phyloP scores from a whole-genome alignment of 2,329 filamentous ascomycete genomes.

The Macrophomina tecta region DNA sequence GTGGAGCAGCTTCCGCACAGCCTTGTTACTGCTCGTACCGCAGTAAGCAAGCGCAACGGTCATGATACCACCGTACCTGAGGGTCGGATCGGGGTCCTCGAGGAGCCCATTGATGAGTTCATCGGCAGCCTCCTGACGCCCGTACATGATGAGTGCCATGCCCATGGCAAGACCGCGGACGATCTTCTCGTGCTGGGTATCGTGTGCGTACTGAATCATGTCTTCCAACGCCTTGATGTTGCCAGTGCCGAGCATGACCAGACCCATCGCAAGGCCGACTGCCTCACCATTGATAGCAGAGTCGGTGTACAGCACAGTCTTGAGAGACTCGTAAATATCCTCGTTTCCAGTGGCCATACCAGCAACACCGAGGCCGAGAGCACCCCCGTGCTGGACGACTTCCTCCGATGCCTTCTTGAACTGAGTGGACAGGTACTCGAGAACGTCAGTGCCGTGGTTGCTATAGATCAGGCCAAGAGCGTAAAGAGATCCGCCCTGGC shows the following conservation, averaged over 20 bases:
- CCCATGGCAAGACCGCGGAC: conserved; percentile 93
- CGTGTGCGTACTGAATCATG: conserved; percentile 97
- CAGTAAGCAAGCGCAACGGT: conserved; percentile 98
- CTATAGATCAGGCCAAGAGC: conserved; percentile 96
- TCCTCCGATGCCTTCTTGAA: conserved; percentile 82
- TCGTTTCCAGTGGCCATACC: conserved; percentile 96
- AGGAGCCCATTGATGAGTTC: conserved; percentile 92
- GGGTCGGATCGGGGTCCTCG: conserved; percentile 88
- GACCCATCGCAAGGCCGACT: conserved; percentile 92
- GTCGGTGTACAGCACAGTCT: conserved; percentile 86
- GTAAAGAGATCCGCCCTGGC: conserved; percentile 93
- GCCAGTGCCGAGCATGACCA: conserved; percentile 98
- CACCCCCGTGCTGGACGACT: conserved; percentile 95
- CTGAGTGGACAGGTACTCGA: conserved; percentile 77
- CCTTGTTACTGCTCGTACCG: conserved; percentile 97
- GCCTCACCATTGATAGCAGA: conserved; percentile 97
- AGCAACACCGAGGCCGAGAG: conserved; percentile 91
- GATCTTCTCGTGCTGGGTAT: conserved; percentile 99
- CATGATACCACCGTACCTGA: conserved; percentile 97
- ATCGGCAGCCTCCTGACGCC: conserved; percentile 91
- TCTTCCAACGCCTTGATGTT: conserved; percentile 92
- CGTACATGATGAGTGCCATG: conserved; percentile 99
- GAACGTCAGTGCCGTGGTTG: conserved; percentile 91
- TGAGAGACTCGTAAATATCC: conserved; percentile 89
- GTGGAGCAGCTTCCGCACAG: conserved; percentile 92